Percentiles rank a stretch among this genome's conserved stretches.
Conservation (phyloP, 352 stramenopile species). For the Blastocystis sp. region DNA sequence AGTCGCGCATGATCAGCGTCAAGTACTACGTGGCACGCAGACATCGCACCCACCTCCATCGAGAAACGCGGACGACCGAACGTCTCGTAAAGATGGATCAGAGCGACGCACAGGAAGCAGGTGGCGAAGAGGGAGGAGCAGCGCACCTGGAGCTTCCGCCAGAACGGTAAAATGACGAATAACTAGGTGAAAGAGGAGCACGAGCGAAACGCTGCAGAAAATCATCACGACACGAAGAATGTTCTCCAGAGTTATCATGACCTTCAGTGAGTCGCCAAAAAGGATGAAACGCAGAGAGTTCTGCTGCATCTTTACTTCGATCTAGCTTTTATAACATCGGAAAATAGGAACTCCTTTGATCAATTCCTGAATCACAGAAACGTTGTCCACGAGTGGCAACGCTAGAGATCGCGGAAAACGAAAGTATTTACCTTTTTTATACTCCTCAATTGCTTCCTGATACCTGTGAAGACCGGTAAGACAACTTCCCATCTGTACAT, state of each 20-base stretch:
- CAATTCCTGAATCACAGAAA: neutral
- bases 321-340: neutral
- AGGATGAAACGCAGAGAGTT: neutral
- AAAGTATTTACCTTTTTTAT: neutral
- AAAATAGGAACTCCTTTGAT: neutral
- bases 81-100: slow-evolving; percentile 13
- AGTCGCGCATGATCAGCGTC: neutral
- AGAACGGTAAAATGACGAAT: neutral
- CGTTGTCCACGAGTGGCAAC: neutral
- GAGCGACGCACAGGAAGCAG: neutral
- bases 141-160: neutral
- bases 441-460: slow-evolving; percentile 6
- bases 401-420: neutral
- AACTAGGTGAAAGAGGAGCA: neutral
- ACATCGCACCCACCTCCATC: neutral
- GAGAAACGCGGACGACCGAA: neutral
- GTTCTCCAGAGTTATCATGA: neutral
- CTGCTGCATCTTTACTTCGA: neutral
- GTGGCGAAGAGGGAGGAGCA: slow-evolving; percentile 4
- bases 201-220: neutral
- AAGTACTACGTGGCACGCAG: neutral
- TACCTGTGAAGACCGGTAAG: neutral
- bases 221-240: neutral
- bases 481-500: slow-evolving; percentile 50
- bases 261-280: neutral